These are phyloP conservation scores for Fusarium irregulare DNA, from an alignment of 2,329 filamentous ascomycete genomes.

Conservation along the genomic window DNA sequence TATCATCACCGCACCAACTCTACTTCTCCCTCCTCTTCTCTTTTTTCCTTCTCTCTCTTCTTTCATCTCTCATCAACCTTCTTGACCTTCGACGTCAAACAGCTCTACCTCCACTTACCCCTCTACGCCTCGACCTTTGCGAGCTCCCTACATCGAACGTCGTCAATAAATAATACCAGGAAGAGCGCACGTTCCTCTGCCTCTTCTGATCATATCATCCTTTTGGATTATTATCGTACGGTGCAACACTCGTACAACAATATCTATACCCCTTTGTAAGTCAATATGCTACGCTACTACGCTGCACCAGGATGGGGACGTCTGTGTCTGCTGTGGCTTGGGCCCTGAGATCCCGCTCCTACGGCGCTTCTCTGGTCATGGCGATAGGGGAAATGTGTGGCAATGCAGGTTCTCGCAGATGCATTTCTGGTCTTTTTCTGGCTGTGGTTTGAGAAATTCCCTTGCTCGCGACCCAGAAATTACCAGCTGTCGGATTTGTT, in stretches of 20 bases:
- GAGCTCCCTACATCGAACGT: conserved; percentile 33
- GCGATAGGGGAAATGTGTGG: conserved; percentile 30
- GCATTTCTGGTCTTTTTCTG: conserved; percentile 18
- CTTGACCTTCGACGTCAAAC: conserved; percentile 16
- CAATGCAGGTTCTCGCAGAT: conserved; percentile 32
- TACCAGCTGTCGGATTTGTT: conserved; percentile 17
- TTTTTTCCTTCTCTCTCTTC: conserved; percentile 7
- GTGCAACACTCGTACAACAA: conserved; percentile 45
- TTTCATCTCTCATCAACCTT: conserved; percentile 29
- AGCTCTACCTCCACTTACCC: conserved; percentile 25
- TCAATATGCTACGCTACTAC: conserved; percentile 35
- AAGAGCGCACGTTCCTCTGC: conserved; percentile 46
- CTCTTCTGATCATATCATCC: conserved; percentile 44
- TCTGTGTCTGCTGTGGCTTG: conserved; percentile 32
- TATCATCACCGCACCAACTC: conserved; percentile 40
- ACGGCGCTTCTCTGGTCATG: conserved; percentile 8
- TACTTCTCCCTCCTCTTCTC: conserved; percentile 25
- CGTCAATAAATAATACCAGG: conserved; percentile 34
- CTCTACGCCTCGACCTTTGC: conserved; percentile 25
- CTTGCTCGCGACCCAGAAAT: conserved; percentile 15
- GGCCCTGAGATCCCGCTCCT: conserved; percentile 13
- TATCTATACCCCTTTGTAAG: conserved; percentile 41
- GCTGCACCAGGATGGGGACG: conserved; percentile 39
- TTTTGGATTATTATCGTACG: conserved; percentile 47
- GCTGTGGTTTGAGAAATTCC: conserved; percentile 5